Conservation (phyloP, 73 alveolate genomes). For the Paramecium pentaurelia region DNA sequence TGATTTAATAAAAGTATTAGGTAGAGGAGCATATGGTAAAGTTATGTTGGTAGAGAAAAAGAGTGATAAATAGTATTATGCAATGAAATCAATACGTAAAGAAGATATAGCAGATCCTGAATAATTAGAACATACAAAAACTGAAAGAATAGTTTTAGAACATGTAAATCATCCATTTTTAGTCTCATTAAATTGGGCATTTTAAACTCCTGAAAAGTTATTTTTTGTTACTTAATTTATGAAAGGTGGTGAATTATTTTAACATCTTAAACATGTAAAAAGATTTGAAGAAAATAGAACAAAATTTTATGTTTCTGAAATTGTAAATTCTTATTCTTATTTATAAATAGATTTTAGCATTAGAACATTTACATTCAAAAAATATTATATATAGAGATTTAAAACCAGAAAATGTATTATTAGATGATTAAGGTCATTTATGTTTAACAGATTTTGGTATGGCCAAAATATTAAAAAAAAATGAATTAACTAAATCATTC, state of each 20-base stretch:
- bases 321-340: background rate
- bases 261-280: conserved; percentile 72
- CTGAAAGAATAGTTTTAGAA: conserved; percentile 86
- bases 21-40: conserved; percentile 82
- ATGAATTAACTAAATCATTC: conserved; percentile 72
- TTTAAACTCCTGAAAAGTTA: conserved; percentile 78
- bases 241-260: conserved; percentile 85
- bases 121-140: conserved; percentile 84
- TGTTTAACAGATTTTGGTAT: conserved; percentile 83
- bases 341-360: conserved; percentile 54
- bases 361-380: conserved; percentile 74
- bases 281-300: conserved; percentile 73
- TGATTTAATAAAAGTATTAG: conserved; percentile 71
- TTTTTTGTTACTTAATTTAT: conserved; percentile 87
- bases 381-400: conserved; percentile 79
- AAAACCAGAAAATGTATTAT: conserved; percentile 81
- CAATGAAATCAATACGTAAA: conserved; percentile 78
- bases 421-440: conserved; percentile 83
- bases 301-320: conserved; percentile 76
- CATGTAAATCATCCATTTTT: conserved; percentile 86
- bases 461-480: conserved; percentile 68
- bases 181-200: conserved; percentile 76
- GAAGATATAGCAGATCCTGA: conserved; percentile 90
- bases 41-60: conserved; percentile 78
- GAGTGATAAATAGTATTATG: conserved; percentile 65